Conservation (phyloP, 2,329 filamentous ascomycete genomes). For the Gliomastix tumulicola region DNA sequence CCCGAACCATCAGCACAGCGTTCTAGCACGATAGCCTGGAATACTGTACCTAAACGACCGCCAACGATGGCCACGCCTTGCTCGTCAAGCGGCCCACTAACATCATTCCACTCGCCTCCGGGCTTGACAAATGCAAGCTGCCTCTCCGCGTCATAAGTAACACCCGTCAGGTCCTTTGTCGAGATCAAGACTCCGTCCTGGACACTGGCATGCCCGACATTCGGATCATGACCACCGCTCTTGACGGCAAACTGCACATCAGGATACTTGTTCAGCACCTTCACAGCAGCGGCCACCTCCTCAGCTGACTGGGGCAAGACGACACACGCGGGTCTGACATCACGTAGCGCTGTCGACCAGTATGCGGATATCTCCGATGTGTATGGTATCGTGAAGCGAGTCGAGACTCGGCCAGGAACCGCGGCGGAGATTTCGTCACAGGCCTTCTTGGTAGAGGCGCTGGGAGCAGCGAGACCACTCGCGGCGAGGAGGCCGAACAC, state of each 20-base stretch:
- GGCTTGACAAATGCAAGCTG: slow-evolving; percentile 26
- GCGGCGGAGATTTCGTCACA: slow-evolving; percentile 4
- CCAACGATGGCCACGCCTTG: slow-evolving; percentile 23
- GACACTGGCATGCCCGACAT: slow-evolving; percentile 21
- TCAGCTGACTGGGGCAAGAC: slow-evolving; percentile 20
- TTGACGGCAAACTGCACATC: slow-evolving; percentile 25
- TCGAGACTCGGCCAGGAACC: not conserved
- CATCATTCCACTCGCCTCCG: slow-evolving; percentile 29
- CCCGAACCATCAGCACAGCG: no score
- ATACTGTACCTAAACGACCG: slow-evolving; percentile 12
- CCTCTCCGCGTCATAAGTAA: slow-evolving; percentile 22
- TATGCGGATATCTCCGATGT: slow-evolving; percentile 11
- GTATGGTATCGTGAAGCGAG: not conserved
- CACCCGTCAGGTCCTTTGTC: slow-evolving; percentile 21
- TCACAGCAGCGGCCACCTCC: slow-evolving; percentile 23
- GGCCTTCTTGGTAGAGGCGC: slow-evolving; percentile 5
- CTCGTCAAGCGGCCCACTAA: slow-evolving; percentile 21
- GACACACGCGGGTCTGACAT: slow-evolving; percentile 23
- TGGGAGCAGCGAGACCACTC: no score
- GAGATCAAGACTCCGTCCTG: slow-evolving; percentile 26
- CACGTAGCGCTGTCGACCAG: slow-evolving; percentile 23
- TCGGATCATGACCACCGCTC: slow-evolving; percentile 29
- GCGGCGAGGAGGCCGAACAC: no score
- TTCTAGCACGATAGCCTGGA: not conserved
- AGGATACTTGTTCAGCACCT: slow-evolving; percentile 17